Conservation (phyloP, 208 protist genomes). For the Trypanosoma theileri region DNA sequence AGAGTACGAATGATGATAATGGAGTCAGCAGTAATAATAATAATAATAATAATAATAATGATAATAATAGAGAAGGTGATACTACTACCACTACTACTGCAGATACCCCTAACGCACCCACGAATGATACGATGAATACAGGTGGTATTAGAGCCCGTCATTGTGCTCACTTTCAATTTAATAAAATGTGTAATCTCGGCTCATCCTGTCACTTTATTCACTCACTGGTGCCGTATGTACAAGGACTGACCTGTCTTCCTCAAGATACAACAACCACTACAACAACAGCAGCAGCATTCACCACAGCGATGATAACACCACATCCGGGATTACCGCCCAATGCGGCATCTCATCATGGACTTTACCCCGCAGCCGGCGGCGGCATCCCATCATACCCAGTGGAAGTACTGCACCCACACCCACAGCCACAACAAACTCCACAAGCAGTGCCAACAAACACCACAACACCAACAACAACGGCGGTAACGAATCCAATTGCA, state of each 20-base stretch:
- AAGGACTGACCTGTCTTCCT: constrained; percentile 31
- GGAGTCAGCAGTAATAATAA: constrained; percentile 8
- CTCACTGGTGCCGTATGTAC: constrained; percentile 61
- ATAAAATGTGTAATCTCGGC: constrained; percentile 71
- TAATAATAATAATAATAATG: constrained; percentile 1
- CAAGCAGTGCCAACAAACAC: not conserved
- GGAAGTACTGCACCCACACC: constrained; percentile 6
- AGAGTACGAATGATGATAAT: not conserved
- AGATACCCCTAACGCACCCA: not conserved
- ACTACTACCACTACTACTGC: not conserved
- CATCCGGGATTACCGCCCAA: not conserved
- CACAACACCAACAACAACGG: not conserved
- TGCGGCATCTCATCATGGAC: not conserved
- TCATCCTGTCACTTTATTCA: constrained; percentile 69
- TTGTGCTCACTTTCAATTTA: constrained; percentile 84
- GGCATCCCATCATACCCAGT: constrained; percentile 2
- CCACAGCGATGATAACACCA: not conserved
- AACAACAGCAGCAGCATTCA: not conserved
- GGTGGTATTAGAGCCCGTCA: constrained; percentile 47
- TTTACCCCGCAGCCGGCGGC: not conserved
- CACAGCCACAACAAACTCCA: constrained; percentile 10
- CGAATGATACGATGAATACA: not conserved
- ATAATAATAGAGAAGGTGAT: not conserved
- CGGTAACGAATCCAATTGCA: not conserved
- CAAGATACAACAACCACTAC: not conserved